Conservation (phyloP, 768 basidiomycete species). For the Rhizopogon sp. region DNA sequence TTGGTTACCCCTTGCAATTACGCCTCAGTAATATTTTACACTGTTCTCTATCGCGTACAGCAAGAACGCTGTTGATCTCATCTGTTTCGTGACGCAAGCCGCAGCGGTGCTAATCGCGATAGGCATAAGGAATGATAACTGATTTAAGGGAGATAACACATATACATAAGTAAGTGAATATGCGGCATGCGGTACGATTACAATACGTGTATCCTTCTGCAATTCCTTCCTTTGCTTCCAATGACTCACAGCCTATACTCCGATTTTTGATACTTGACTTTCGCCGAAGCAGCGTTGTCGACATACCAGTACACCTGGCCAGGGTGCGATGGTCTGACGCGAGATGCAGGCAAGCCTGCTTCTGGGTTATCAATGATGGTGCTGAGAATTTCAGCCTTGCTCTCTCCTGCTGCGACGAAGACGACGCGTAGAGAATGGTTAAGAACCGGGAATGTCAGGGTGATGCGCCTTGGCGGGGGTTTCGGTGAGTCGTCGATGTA, state of each 20-base stretch:
- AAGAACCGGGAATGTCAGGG: constrained; percentile 87
- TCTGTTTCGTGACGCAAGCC: constrained; percentile 20
- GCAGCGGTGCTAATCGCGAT: not conserved
- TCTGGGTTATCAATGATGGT: constrained; percentile 79
- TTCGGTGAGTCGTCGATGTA: constrained; percentile 92
- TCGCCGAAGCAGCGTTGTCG: constrained; percentile 74
- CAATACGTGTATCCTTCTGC: constrained; percentile 11
- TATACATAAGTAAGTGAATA: constrained; percentile 2
- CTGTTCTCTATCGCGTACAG: constrained; percentile 8
- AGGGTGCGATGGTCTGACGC: constrained; percentile 71
- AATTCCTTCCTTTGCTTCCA: constrained; percentile 1
- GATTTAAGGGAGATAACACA: constrained; percentile 11
- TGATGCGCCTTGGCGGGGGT: constrained; percentile 85
- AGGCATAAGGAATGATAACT: not conserved
- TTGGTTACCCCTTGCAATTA: constrained; percentile 28
- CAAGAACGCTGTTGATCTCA: constrained; percentile 3
- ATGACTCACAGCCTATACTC: constrained; percentile 47
- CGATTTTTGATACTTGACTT: constrained; percentile 53
- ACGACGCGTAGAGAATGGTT: constrained; percentile 85
- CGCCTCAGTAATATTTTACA: constrained; percentile 31
- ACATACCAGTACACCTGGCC: constrained; percentile 95
- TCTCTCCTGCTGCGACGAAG: constrained; percentile 83
- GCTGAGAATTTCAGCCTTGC: constrained; percentile 73
- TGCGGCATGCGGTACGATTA: constrained; percentile 17
- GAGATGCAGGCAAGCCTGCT: constrained; percentile 72